These are phyloP conservation scores for Capsella rubella DNA, from an alignment of 441 rosid species.

Conservation along the genomic window DNA sequence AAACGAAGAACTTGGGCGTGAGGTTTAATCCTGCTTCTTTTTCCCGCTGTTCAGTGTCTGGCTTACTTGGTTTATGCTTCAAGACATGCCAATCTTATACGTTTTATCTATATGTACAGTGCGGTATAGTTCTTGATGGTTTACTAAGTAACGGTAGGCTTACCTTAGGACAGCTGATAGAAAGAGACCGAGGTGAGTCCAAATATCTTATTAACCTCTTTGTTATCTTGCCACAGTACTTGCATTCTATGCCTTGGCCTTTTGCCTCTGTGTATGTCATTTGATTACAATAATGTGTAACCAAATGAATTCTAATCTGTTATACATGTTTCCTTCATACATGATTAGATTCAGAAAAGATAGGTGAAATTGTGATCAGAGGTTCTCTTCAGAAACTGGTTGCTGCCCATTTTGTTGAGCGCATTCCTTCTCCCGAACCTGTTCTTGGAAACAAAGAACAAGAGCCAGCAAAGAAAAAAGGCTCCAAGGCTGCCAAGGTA, in stretches of 20 bases:
- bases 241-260: background rate
- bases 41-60: background rate
- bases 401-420: conserved; percentile 72
- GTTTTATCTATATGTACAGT: conserved; percentile 19
- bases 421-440: conserved; percentile 81
- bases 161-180: conserved; percentile 72
- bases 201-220: background rate
- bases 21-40: conserved; percentile 32
- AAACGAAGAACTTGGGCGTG: conserved; percentile 31
- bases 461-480: conserved; percentile 61
- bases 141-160: conserved; percentile 92
- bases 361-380: conserved; percentile 51
- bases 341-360: conserved; percentile 46
- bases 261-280: conserved; percentile 15
- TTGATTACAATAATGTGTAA: conserved; percentile 7
- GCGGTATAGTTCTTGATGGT: conserved; percentile 62
- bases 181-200: conserved; percentile 55
- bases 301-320: conserved; percentile 10
- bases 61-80: background rate
- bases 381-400: conserved; percentile 63
- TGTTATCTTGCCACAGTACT: conserved; percentile 1
- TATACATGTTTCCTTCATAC: background rate
- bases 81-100: background rate
- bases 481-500: conserved; percentile 79
- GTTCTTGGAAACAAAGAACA: conserved; percentile 63